Base-by-base conservation (phyloP, 768 basidiomycete genomes). In the Plicaturopsis crispa region DNA sequence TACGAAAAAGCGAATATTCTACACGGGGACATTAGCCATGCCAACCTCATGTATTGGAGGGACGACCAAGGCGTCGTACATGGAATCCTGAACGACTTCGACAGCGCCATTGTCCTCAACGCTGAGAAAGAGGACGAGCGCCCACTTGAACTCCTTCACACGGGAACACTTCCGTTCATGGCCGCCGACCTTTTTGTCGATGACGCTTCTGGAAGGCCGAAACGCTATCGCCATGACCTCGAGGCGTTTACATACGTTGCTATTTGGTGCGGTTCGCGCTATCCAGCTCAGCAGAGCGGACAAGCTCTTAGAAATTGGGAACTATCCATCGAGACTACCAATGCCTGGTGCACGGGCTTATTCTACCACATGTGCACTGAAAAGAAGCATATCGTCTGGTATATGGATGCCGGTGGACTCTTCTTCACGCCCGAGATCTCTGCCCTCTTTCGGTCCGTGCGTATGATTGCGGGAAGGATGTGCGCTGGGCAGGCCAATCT, bases 131-230 rank as follows among this genome's bases (percentile, higher is more conserved):
- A 11, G 7, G 21, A 16, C 13, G 21, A 22, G 17, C 39, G 8
- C 24, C 10, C 10, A 26, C 22, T 18, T 10, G 31, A 2, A 4
- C 37, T 35, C 12, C 44, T 50, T 19, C 44, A 43, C 4, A 54
- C 53, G 6, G 53, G 57, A 4, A 57, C 50, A 12, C 31, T 59
- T 4, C 50, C 57, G 16, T 65, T 64, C 48, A 64, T 62, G 53
- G 60, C 56, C 3, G 17, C 57, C 2, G 51, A 55, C 10, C 40
- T 63, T 13, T 44, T 61, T 17, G 41, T 24, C 5, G 5, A 34
- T 12, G 50, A 46, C n/a, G 28, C 38, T 5, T n/a, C n/a, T n/a
- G n/a, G n/a, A n/a, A 17, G n/a, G 6, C 13, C 11, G 16, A 31
- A 40, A 18, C 8, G 31, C 10, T 43, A 40, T 22, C 28, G 38